A percentile compares a stretch with the other conserved stretches of the same genome.
These are phyloP conservation scores for Citrus unshiu DNA, from an alignment of 345 rosid genomes.

Conservation along the genomic window DNA sequence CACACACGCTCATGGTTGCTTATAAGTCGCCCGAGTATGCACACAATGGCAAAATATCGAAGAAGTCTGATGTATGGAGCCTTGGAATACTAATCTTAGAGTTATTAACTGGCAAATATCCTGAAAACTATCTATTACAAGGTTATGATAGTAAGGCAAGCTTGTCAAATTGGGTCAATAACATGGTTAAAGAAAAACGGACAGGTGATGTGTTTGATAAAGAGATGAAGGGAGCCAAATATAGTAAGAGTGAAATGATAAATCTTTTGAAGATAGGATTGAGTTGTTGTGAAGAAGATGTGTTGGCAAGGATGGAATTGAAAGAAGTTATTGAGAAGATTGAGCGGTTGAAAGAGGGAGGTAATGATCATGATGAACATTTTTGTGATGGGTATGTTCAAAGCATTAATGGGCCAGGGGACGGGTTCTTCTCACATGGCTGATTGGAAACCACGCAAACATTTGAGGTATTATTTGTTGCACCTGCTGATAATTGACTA, in stretches of 20 bases:
- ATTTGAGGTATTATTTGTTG: neutral
- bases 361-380: slow-evolving; percentile 8
- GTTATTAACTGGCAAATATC: slow-evolving; percentile 56
- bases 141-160: slow-evolving; percentile 39
- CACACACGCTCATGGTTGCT: slow-evolving; percentile 52
- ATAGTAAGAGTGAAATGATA: slow-evolving; percentile 54
- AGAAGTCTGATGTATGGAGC: slow-evolving; percentile 68
- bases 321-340: slow-evolving; percentile 44
- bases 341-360: slow-evolving; percentile 40
- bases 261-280: slow-evolving; percentile 62
- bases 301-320: slow-evolving; percentile 43
- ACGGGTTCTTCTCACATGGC: slow-evolving; percentile 21
- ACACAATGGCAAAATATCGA: slow-evolving; percentile 32
- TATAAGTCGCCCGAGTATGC: slow-evolving; percentile 75
- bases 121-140: slow-evolving; percentile 53
- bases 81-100: slow-evolving; percentile 67
- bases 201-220: slow-evolving; percentile 58
- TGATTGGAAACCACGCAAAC: slow-evolving; percentile 12
- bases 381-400: slow-evolving; percentile 22
- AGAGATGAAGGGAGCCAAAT: slow-evolving; percentile 52
- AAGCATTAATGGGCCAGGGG: slow-evolving; percentile 27
- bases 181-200: slow-evolving; percentile 56
- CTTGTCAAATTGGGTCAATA: slow-evolving; percentile 58
- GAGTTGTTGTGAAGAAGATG: slow-evolving; percentile 71
- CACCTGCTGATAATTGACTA: neutral